phyloP scores from a whole-genome alignment of 1,284 basidiomycete genomes.

The Trichosporon inkin region DNA sequence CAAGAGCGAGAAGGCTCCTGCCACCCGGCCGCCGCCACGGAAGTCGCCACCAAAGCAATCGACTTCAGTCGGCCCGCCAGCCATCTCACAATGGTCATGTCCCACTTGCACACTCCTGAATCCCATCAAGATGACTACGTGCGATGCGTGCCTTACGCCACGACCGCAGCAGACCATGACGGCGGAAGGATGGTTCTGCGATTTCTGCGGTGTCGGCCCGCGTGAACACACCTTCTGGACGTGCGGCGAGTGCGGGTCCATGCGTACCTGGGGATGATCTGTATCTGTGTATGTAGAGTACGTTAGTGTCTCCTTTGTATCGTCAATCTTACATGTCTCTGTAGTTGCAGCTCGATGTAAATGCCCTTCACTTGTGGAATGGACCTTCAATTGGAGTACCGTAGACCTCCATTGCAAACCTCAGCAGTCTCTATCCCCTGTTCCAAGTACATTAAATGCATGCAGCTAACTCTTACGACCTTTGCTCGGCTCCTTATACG shows the following conservation, averaged over 20 bases:
- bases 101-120: conserved; percentile 69
- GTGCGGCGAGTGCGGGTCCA: conserved; percentile 64
- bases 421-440: no score
- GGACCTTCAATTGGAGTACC: no score
- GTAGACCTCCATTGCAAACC: no score
- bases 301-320: neutral
- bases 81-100: conserved; percentile 60
- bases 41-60: neutral
- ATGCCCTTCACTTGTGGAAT: no score
- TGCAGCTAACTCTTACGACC: no score
- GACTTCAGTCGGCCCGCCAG: conserved; percentile 1
- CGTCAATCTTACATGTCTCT: neutral
- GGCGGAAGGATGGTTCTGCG: conserved; percentile 62
- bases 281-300: neutral
- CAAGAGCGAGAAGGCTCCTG: neutral
- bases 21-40: neutral
- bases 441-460: no score
- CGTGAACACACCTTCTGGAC: conserved; percentile 67
- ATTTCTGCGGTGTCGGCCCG: conserved; percentile 61
- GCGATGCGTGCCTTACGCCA: conserved; percentile 60
- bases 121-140: conserved; percentile 54
- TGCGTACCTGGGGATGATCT: conserved; percentile 55
- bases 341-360: neutral
- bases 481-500: no score
- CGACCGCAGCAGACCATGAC: conserved; percentile 49